phyloP scores from a whole-genome alignment of 2,329 filamentous ascomycete species.

The Beauveria sp. region DNA sequence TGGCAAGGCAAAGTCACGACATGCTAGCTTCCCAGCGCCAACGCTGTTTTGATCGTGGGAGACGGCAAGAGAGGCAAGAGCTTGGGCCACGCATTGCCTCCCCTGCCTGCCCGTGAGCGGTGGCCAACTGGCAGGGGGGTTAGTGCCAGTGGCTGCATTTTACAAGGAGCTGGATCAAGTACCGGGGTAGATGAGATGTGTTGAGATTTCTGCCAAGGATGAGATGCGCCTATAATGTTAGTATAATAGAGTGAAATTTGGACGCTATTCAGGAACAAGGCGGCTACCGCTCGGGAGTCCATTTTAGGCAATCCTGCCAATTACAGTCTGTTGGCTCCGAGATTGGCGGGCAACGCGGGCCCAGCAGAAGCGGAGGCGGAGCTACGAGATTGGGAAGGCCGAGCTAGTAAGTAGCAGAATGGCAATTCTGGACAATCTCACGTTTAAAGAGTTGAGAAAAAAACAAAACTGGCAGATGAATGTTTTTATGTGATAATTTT shows the following conservation, averaged over 20 bases:
- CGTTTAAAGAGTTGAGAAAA: not conserved
- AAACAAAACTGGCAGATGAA: too few species aligned
- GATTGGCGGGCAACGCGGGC: not conserved
- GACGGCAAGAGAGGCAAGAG: not conserved
- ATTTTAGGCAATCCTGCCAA: slow-evolving; percentile 2
- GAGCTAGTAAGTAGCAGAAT: not conserved
- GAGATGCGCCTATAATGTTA: not conserved
- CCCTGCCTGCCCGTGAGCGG: not conserved
- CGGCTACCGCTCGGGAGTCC: not conserved
- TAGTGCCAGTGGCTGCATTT: too few species aligned
- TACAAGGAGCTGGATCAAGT: not conserved
- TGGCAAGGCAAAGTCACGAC: too few species aligned
- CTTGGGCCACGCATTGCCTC: slow-evolving; percentile 1
- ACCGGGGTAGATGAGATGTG: not conserved
- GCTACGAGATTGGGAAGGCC: not conserved
- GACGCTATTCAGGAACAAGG: too few species aligned
- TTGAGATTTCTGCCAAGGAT: not conserved
- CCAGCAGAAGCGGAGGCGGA: not conserved
- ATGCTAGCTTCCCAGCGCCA: not conserved
- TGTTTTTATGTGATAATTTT: too few species aligned
- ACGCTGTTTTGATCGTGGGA: not conserved
- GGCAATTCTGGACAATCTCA: not conserved
- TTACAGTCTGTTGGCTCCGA: not conserved
- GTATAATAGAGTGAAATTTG: too few species aligned
- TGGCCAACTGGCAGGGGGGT: not conserved